Conservation (phyloP, 495 filamentous ascomycete species). For the Podospora anserina region DNA sequence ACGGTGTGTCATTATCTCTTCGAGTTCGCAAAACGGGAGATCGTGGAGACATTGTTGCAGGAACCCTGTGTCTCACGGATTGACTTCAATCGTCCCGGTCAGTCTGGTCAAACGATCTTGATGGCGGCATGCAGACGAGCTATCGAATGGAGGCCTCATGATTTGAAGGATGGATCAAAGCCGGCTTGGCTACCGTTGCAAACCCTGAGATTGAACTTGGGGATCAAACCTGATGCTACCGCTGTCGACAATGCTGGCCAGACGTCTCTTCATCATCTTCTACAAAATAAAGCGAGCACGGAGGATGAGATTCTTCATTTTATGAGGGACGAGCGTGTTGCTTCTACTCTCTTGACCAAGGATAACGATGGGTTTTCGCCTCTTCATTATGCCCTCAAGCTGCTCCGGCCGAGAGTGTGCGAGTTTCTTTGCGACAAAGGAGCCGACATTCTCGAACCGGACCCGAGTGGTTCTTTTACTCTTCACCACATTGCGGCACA, state of each 20-base stretch:
- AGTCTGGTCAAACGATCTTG: slow-evolving; percentile 24
- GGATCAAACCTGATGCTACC: slow-evolving; percentile 17
- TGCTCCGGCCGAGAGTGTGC: slow-evolving; percentile 17
- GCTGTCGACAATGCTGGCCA: slow-evolving; percentile 26
- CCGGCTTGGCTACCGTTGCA: slow-evolving; percentile 21
- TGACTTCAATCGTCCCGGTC: slow-evolving; percentile 28
- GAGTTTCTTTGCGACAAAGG: slow-evolving; percentile 13
- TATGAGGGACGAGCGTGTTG: neutral
- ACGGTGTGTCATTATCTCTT: slow-evolving; percentile 25
- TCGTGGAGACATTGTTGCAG: slow-evolving; percentile 17
- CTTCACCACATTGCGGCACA: slow-evolving; percentile 19
- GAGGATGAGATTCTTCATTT: slow-evolving; percentile 18
- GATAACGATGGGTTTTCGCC: slow-evolving; percentile 22
- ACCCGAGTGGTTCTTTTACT: slow-evolving; percentile 14
- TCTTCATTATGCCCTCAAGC: slow-evolving; percentile 27
- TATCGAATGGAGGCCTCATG: too few species aligned
- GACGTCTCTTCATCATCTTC: slow-evolving; percentile 31
- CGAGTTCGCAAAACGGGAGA: slow-evolving; percentile 16
- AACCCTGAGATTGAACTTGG: neutral
- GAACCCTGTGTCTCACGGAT: slow-evolving; percentile 15
- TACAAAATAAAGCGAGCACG: slow-evolving; percentile 22
- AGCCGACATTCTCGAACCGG: slow-evolving; percentile 16
- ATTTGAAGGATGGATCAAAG: neutral
- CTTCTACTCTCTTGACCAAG: neutral
- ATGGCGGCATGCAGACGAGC: slow-evolving; percentile 18